Base-by-base conservation (phyloP, 2,329 filamentous ascomycete genomes). In the Esteya vermicola region DNA sequence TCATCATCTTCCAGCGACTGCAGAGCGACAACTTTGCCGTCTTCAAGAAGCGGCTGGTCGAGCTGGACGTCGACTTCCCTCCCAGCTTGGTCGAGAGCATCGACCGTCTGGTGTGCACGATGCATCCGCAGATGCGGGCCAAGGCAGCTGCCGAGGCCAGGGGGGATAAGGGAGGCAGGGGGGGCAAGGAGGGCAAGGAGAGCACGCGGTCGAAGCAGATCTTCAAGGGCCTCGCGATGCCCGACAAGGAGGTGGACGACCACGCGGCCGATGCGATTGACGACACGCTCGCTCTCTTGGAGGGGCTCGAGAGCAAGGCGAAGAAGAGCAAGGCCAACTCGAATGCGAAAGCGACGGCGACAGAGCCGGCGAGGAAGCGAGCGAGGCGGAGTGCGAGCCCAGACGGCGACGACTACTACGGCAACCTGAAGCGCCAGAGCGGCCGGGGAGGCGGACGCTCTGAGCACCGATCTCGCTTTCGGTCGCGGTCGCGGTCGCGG, bases 81-180 rank as follows among this genome's bases (percentile, higher is more conserved):
- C 85, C 88, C 41, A 94, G 84, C 62, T 64, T 98, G 51, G 72
- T 94, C 41, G 85, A 94, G 56, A 95, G 85, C 56, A 76, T 98
- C 51, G 88, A 96, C 56, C 82, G 89, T 8, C 63, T 96, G 27
- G 80, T 96, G 23, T 65, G 81, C 47, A 85, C 85, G 4, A 81
- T 98, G 73, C 91, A 98, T 52, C 91, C 93, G 1, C 84, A 84
- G 51, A 81, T 89, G 61, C 93, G 86, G 58, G 65, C 65, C 34
- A 67, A 73, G 50, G 53, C 57, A 9, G 50, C 54, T 1, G 58
- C 32, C 9, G 36, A 59, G 16, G 57, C 60, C 26, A 62, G 63
- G 4, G 28, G 13, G 13, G 32, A 63, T 28, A 57, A 57, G 25
- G 58, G 59, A 50, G 38, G n/a, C n/a, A n/a, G n/a, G n/a, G n/a